These are phyloP conservation scores for Hypoxylon fragiforme DNA, from an alignment of 495 filamentous ascomycete species.

Conservation along the genomic window DNA sequence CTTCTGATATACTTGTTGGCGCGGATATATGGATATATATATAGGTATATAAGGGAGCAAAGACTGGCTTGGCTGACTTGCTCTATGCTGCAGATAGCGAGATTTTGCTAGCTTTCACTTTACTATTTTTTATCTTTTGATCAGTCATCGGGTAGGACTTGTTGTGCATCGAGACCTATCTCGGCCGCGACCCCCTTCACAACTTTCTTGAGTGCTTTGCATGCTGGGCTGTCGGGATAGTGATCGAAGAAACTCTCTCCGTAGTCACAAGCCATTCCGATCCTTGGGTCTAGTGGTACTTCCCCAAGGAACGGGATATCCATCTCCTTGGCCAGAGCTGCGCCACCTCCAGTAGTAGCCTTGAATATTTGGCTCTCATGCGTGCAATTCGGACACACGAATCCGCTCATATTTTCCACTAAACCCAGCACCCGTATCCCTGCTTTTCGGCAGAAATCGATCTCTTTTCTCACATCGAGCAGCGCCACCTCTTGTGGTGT, in stretches of 20 bases:
- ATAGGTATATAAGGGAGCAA: no score
- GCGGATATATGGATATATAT: neutral
- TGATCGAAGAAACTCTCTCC: conserved; percentile 96
- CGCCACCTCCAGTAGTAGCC: conserved; percentile 87
- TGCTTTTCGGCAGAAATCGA: conserved; percentile 95
- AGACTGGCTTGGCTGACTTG: no score
- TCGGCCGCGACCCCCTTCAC: conserved; percentile 69
- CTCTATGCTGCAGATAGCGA: conserved; percentile 13
- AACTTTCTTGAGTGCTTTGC: conserved; percentile 72
- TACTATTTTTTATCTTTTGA: conserved; percentile 5
- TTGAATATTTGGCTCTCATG: conserved; percentile 83
- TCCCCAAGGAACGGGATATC: conserved; percentile 83
- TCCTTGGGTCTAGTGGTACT: conserved; percentile 91
- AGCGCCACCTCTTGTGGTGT: conserved; percentile 95
- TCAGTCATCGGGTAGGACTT: conserved; percentile 44
- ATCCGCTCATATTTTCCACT: conserved; percentile 97
- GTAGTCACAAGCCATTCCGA: conserved; percentile 95
- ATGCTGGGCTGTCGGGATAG: conserved; percentile 90
- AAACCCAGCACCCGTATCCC: conserved; percentile 84
- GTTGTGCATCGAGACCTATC: conserved; percentile 57
- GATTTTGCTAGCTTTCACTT: conserved; percentile 9
- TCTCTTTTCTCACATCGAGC: conserved; percentile 92
- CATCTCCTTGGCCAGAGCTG: conserved; percentile 78
- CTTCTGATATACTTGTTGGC: neutral
- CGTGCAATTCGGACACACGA: conserved; percentile 88